Conservation (phyloP, 768 basidiomycete genomes). For the Tylopilus sp. region DNA sequence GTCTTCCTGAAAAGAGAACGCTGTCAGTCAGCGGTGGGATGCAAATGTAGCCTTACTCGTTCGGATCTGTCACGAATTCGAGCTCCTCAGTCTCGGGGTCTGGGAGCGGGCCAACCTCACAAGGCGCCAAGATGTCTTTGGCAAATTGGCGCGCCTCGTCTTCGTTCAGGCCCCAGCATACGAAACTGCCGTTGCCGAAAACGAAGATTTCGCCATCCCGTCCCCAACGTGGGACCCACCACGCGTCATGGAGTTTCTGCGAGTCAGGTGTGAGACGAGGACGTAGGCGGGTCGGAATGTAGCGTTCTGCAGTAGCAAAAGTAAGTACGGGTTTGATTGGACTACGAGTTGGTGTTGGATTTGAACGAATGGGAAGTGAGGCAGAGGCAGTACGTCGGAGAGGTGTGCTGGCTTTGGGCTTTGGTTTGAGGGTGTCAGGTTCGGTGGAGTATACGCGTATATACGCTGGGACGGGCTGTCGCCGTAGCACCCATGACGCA, state of each 20-base stretch:
- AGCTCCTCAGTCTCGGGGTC: conserved; percentile 86
- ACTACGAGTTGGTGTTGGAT: conserved; percentile 81
- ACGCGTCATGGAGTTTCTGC: conserved; percentile 67
- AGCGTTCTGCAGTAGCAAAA: conserved; percentile 80
- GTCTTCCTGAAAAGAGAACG: conserved; percentile 55
- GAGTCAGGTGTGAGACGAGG: conserved; percentile 51
- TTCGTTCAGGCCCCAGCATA: conserved; percentile 86
- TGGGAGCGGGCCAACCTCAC: conserved; percentile 61
- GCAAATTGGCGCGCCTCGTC: conserved; percentile 69
- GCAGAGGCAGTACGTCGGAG: conserved; percentile 80
- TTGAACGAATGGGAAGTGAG: conserved; percentile 81
- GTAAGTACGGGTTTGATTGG: conserved; percentile 77
- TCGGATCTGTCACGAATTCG: conserved; percentile 89
- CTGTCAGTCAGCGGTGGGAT: conserved; percentile 1
- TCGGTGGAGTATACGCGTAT: conserved; percentile 17
- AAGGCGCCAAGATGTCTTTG: conserved; percentile 53
- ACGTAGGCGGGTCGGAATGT: conserved; percentile 63
- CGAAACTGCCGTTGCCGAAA: conserved; percentile 84
- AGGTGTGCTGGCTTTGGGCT: conserved; percentile 80
- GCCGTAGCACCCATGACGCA: not conserved
- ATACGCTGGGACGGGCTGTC: not conserved
- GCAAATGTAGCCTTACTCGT: conserved; percentile 54
- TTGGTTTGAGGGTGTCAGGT: conserved; percentile 43
- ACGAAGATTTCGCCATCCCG: conserved; percentile 81
- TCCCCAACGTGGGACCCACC: conserved; percentile 77